A percentile compares a stretch with the other conserved stretches of the same genome.
phyloP scores from a whole-genome alignment of 768 basidiomycete species.

The Amanita fuliginea region DNA sequence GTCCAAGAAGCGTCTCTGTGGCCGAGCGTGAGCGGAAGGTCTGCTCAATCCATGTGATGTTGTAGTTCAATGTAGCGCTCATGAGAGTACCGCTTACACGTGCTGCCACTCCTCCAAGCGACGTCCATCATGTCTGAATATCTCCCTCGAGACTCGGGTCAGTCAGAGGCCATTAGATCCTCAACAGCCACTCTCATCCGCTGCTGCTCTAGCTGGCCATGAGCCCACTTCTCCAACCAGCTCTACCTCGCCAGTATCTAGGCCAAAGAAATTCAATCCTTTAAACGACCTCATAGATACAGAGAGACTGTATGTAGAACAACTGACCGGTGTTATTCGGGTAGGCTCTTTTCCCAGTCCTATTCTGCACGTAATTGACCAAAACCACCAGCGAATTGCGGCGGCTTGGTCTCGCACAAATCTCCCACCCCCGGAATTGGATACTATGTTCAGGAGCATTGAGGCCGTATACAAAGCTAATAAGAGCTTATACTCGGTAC shows the following conservation, averaged over 20 bases:
- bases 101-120: neutral
- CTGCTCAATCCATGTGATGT: slow-evolving; percentile 23
- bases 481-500: slow-evolving; percentile 63
- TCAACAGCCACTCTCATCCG: slow-evolving; percentile 4
- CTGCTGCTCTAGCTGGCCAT: slow-evolving; percentile 16
- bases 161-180: slow-evolving; percentile 4
- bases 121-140: neutral
- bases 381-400: slow-evolving; percentile 69
- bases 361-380: slow-evolving; percentile 5
- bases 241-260: slow-evolving; percentile 26
- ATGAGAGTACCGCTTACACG: neutral
- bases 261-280: slow-evolving; percentile 64
- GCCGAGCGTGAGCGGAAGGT: slow-evolving; percentile 32
- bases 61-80: slow-evolving; percentile 12
- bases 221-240: slow-evolving; percentile 25
- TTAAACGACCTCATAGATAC: slow-evolving; percentile 89
- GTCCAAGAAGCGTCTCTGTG: slow-evolving; percentile 37
- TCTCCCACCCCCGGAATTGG: slow-evolving; percentile 85
- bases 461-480: slow-evolving; percentile 92
- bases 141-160: neutral
- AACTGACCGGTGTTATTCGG: slow-evolving; percentile 82
- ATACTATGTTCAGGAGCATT: slow-evolving; percentile 89
- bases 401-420: slow-evolving; percentile 96
- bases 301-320: slow-evolving; percentile 86
- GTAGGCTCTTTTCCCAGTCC: slow-evolving; percentile 32